Evolutionary conservation across 1,284 basidiomycete species (phyloP), one percentile per base, ranked within the genome.

Genomic region (Apiotrichum sp.): DNA sequence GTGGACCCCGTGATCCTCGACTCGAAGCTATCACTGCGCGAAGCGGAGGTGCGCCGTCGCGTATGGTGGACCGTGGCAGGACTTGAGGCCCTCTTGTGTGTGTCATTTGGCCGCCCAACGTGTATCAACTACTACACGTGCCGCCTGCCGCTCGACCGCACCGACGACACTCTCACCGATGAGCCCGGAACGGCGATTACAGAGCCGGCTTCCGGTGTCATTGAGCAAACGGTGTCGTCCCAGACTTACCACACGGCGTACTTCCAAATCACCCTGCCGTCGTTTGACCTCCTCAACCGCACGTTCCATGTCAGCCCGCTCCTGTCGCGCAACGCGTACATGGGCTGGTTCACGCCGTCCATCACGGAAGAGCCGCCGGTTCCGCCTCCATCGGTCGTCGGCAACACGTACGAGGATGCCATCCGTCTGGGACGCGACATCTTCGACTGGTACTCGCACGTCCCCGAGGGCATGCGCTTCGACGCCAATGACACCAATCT

Each of bases 51-150:
- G 14, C 59, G 67, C 31, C 61, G 75, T 6, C 65, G 75, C 6
- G 52, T 75, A 0, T 77, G 73, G 73, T 76, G 74, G 74, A 70
- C 72, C 2, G 70, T 75, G 8, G 75, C 72, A 13, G 71, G 72
- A 31, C 57, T 77, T 41, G 75, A 77, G 47, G 66, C 66, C 8
- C 63, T 77, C 16, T 55, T 75, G 16, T 74, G 72, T 50, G 58
- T 74, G 1, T 72, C 71, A 34, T 73, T 75, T 36, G 74, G 73
- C 34, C 66, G 75, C 46, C 73, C 75, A 1, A 63, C 69, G 35
- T 61, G 64, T 8, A 72, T 74, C 62, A 73, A 63, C 54, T 75
- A 73, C 56, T 75, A 72, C 63, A 72, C 71, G 11, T 72, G 72
- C 39, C 65, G 66, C 31, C 54, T 77, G 16, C 75, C 75, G 4